A percentile compares a stretch with the other conserved stretches of the same genome.
Evolutionary conservation across 202 grass and related monocot species (phyloP).

Genomic region (Saccharum hybrid): DNA sequence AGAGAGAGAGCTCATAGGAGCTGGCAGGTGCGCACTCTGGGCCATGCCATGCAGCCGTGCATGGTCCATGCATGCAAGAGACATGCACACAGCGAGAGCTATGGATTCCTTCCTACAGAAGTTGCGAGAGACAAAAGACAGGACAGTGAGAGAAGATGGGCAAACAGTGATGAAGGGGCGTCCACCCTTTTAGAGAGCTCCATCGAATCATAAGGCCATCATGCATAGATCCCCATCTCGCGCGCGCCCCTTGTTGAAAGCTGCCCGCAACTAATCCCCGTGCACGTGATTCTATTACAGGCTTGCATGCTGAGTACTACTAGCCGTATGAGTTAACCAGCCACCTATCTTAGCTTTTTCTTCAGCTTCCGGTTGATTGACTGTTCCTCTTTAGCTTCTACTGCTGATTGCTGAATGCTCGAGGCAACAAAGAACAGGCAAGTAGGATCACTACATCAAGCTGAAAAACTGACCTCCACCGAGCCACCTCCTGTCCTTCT

Average conservation of each 20-base stretch:
- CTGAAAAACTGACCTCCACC: no score
- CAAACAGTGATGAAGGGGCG: conserved; percentile 34
- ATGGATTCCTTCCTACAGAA: conserved; percentile 16
- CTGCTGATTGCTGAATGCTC: no score
- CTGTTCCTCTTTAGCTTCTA: no score
- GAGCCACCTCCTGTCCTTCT: no score
- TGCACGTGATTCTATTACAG: not conserved
- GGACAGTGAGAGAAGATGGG: conserved; percentile 31
- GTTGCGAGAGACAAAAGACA: conserved; percentile 30
- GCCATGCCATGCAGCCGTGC: not conserved
- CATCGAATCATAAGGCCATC: conserved; percentile 51
- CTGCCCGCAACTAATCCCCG: not conserved
- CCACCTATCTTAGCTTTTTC: not conserved
- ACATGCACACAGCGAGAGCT: not conserved
- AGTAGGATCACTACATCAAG: no score
- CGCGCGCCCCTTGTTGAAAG: conserved; percentile 1
- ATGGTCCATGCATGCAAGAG: conserved; percentile 19
- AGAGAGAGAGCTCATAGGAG: not conserved
- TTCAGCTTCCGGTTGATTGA: not conserved
- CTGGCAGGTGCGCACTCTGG: conserved; percentile 22
- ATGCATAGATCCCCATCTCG: conserved; percentile 16
- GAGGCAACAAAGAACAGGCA: no score
- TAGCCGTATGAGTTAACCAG: no score
- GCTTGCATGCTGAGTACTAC: not conserved
- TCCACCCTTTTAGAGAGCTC: conserved; percentile 15